Percentiles rank a stretch among this genome's conserved stretches.
These are phyloP conservation scores for Apiospora koreana DNA, from an alignment of 2,329 filamentous ascomycete genomes.

Conservation along the genomic window DNA sequence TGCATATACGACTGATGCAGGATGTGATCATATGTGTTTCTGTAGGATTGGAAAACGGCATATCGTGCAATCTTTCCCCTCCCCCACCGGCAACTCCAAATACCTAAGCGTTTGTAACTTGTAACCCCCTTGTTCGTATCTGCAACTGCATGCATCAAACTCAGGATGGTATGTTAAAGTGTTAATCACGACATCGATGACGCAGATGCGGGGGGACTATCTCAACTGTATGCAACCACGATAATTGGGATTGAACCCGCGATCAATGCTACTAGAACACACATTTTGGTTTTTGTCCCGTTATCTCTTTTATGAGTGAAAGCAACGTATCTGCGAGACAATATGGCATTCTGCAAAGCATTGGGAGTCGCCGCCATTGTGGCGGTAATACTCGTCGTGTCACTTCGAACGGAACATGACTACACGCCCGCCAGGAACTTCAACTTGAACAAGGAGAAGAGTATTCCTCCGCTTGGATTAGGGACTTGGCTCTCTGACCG, in stretches of 20 bases:
- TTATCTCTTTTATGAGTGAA: neutral
- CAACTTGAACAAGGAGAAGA: slow-evolving; percentile 15
- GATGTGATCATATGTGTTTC: neutral
- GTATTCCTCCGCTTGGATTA: slow-evolving; percentile 31
- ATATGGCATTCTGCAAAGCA: neutral
- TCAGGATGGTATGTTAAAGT: neutral
- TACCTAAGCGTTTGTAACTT: neutral
- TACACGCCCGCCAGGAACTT: neutral
- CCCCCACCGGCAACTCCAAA: neutral
- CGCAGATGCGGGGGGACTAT: neutral
- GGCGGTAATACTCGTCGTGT: neutral
- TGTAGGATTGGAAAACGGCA: neutral
- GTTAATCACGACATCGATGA: slow-evolving; percentile 1
- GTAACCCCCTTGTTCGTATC: neutral
- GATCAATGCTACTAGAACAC: neutral
- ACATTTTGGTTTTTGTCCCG: neutral
- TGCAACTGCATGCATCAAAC: neutral
- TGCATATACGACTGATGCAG: neutral
- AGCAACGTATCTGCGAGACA: neutral
- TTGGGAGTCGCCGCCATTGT: neutral
- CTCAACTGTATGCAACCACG: neutral
- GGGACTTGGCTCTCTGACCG: slow-evolving; percentile 33
- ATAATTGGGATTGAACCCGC: neutral
- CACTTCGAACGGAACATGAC: neutral
- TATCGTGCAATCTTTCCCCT: neutral